Base-by-base conservation (phyloP, 1,284 basidiomycete species). In the Meira nashicola region DNA sequence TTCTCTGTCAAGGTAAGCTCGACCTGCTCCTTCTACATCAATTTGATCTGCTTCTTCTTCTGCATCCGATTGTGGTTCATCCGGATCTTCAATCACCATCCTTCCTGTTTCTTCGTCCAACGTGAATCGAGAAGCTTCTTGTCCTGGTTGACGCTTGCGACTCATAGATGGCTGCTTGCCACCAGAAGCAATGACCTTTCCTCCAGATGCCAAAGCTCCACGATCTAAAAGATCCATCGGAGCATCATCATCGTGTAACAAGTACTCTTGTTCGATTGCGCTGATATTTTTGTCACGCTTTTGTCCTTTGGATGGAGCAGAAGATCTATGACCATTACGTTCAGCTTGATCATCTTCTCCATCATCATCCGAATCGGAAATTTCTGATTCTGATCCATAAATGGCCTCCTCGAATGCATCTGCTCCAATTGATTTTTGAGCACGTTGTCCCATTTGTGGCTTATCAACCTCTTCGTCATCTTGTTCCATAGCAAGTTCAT, bases 171-270 rank as follows among this genome's bases (percentile, higher is more conserved):
- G 28, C 28, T 33, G 28, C 14, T 48, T 48, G 12, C 25, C 17
- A 7, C 17, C 12, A 43, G 40, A 43, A 25, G 71, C 61, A 15
- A 57, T 55, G 51, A 64, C 66, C 9, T 64, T 60, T 0, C 65
- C 62, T 4, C 60, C 63, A 5, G 58, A 33, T n/a, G 67, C 65
- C 14, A 46, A 37, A 33, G 73, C 70, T 25, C 60, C 59, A 46
- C 92, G 89, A 60, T 91, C 87, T 6, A 99, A 82, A 57, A 99
- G 83, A 81, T 99, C 94, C 86, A 96, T 90, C 1, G 95, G 94
- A 68, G 93, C 88, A 72, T 97, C 91, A 59, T 91, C 88, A 76
- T 97, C 94, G 66, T 90, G 82, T 40, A 89, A 85, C 59, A 98
- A 83, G 73, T 81, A 83, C 41, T 71, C 67, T 39, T 74, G 66